phyloP scores from a whole-genome alignment of 1,284 basidiomycete genomes.

The Ceratorhiza oryzae-sativae region DNA sequence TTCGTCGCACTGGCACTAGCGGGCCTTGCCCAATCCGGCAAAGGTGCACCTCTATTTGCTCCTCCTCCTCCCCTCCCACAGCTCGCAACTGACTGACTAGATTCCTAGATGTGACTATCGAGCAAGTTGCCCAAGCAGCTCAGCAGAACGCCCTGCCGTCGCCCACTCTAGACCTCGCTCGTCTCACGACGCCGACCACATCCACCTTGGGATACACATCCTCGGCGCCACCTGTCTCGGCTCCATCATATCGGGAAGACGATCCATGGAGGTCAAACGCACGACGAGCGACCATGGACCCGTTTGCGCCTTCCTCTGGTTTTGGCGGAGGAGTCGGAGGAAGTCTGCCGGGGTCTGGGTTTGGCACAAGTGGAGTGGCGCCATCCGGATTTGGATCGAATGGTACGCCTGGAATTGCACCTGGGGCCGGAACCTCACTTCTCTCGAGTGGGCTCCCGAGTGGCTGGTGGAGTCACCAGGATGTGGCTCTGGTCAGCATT shows the following conservation, averaged over 20 bases:
- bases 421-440: conserved; percentile 60
- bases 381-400: conserved; percentile 30
- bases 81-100: not conserved
- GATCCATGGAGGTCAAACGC: conserved; percentile 71
- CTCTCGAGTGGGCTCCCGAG: conserved; percentile 73
- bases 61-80: conserved; percentile 38
- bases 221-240: conserved; percentile 49
- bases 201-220: conserved; percentile 54
- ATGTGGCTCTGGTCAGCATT: conserved; percentile 67
- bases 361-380: not conserved
- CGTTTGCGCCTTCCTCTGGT: conserved; percentile 12
- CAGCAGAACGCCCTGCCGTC: conserved; percentile 74
- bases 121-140: conserved; percentile 76
- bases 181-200: conserved; percentile 57
- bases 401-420: conserved; percentile 40
- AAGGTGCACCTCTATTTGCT: conserved; percentile 66
- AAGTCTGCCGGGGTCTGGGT: conserved; percentile 15
- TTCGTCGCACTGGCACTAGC: conserved; percentile 87
- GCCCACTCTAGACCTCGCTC: conserved; percentile 66
- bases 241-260: conserved; percentile 58
- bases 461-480: conserved; percentile 86
- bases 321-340: not conserved
- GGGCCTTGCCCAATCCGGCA: conserved; percentile 80
- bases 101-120: conserved; percentile 73
- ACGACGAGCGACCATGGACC: conserved; percentile 44